Percentiles rank a stretch among this genome's conserved stretches.
phyloP scores from a whole-genome alignment of 2,329 filamentous ascomycete species.

The Claviceps digitariae region DNA sequence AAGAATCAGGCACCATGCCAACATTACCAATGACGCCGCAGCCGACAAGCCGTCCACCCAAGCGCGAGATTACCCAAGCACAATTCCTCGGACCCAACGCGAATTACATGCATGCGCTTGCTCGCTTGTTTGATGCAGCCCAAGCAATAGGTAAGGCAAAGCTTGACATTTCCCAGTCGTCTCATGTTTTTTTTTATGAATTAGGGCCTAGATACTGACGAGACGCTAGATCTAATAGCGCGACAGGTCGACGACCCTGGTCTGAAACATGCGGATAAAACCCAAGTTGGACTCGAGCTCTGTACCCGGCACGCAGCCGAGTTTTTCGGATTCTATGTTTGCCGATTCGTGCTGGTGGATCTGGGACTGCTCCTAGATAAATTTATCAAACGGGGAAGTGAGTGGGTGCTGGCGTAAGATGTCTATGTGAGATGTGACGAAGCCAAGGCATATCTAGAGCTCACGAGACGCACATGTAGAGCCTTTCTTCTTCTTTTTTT shows the following conservation, averaged over 20 bases:
- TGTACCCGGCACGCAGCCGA: conserved; percentile 88
- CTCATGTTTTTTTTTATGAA: not conserved
- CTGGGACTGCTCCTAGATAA: conserved; percentile 81
- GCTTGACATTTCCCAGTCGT: not conserved
- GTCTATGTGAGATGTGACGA: not conserved
- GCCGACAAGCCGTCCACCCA: conserved; percentile 53
- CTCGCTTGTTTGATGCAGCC: conserved; percentile 80
- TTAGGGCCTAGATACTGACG: not conserved
- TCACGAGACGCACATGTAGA: not conserved
- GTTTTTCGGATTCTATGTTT: conserved; percentile 95
- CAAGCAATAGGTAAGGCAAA: conserved; percentile 66
- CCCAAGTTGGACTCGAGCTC: conserved; percentile 87
- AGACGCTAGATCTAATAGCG: conserved; percentile 68
- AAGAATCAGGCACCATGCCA: conserved; percentile 40
- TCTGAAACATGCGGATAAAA: conserved; percentile 79
- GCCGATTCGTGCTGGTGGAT: conserved; percentile 84
- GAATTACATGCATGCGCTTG: conserved; percentile 82
- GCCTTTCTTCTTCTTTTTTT: not conserved
- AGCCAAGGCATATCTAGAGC: not conserved
- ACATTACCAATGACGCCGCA: conserved; percentile 65
- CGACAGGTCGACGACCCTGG: conserved; percentile 93
- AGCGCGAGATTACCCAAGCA: conserved; percentile 54
- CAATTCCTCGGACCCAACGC: conserved; percentile 74
- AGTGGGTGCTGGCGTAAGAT: conserved; percentile 54
- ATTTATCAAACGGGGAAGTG: conserved; percentile 88